Percentiles rank a stretch among this genome's conserved stretches.
phyloP scores from a whole-genome alignment of 805 yeast genomes.

The Kodamaea leandrae region DNA sequence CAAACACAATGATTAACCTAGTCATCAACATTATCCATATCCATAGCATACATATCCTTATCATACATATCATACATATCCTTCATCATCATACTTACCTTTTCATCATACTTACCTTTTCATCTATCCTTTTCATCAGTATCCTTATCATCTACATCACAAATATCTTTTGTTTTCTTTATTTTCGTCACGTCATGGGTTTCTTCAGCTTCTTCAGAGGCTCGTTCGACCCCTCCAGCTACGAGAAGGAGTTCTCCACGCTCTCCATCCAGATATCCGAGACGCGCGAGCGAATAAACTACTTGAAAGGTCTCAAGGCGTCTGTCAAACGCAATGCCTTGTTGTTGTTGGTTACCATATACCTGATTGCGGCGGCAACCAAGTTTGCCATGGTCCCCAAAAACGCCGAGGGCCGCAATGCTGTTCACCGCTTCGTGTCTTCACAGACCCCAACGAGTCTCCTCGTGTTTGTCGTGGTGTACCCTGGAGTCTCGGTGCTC shows the following conservation, averaged over 20 bases:
- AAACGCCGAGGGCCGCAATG: slow-evolving; percentile 16
- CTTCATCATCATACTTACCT: too few relatives aligned
- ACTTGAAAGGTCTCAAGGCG: slow-evolving; percentile 15
- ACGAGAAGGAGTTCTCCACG: slow-evolving; percentile 41
- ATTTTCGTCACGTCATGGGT: slow-evolving; percentile 20
- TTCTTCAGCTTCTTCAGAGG: slow-evolving; percentile 26
- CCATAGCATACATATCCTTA: too few relatives aligned
- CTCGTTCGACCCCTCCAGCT: slow-evolving; percentile 39
- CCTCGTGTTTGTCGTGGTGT: slow-evolving; percentile 16
- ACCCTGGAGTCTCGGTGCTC: slow-evolving; percentile 24
- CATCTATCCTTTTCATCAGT: too few relatives aligned
- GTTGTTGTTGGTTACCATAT: slow-evolving; percentile 20
- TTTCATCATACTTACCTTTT: too few relatives aligned
- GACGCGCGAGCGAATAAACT: slow-evolving; percentile 22
- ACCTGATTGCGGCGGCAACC: slow-evolving; percentile 22
- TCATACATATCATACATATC: too few relatives aligned
- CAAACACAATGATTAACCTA: too few relatives aligned
- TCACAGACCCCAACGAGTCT: slow-evolving; percentile 23
- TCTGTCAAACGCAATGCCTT: slow-evolving; percentile 17
- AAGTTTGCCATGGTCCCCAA: slow-evolving; percentile 20
- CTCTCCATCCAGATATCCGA: slow-evolving; percentile 34
- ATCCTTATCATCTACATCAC: too few relatives aligned
- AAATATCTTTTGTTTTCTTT: neutral
- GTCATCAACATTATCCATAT: too few relatives aligned
- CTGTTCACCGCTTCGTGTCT: slow-evolving; percentile 22